Evolutionary conservation across 225 moss, liverwort and hornwort genomes (phyloP).

Genomic region (Asterella californica): DNA sequence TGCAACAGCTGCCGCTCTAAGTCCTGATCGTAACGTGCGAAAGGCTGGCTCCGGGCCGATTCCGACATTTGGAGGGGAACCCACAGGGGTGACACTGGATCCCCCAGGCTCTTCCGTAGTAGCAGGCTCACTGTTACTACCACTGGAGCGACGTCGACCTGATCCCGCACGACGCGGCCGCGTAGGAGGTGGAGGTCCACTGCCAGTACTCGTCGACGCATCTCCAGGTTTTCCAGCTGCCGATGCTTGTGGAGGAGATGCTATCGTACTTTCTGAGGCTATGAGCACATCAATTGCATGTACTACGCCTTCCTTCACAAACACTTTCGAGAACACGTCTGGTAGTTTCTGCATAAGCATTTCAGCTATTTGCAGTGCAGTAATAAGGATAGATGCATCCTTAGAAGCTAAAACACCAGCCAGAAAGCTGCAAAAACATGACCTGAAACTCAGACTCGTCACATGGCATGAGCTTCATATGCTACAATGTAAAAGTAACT

Average conservation of each 20-base stretch:
- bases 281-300: slow-evolving; percentile 92
- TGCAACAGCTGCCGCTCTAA: slow-evolving; percentile 63
- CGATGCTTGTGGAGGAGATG: slow-evolving; percentile 41
- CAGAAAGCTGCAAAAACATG: slow-evolving; percentile 73
- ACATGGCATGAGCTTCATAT: neutral
- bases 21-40: slow-evolving; percentile 66
- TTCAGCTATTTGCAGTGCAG: slow-evolving; percentile 94
- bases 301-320: slow-evolving; percentile 98
- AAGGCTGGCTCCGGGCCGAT: slow-evolving; percentile 50
- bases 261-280: slow-evolving; percentile 60
- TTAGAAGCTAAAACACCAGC: slow-evolving; percentile 89
- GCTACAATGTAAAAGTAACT: neutral
- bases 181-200: slow-evolving; percentile 57
- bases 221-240: slow-evolving; percentile 47
- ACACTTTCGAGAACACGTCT: slow-evolving; percentile 80
- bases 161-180: slow-evolving; percentile 77
- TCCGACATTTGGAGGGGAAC: slow-evolving; percentile 47
- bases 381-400: slow-evolving; percentile 77
- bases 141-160: slow-evolving; percentile 63
- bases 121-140: slow-evolving; percentile 44
- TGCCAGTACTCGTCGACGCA: slow-evolving; percentile 52
- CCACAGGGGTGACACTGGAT: slow-evolving; percentile 47
- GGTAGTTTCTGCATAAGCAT: slow-evolving; percentile 98
- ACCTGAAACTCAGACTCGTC: slow-evolving; percentile 22
- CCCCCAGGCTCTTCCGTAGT: slow-evolving; percentile 59